A percentile compares a stretch with the other conserved stretches of the same genome.
phyloP scores from a whole-genome alignment of 2,329 filamentous ascomycete genomes.

The Exophiala viscosa region DNA sequence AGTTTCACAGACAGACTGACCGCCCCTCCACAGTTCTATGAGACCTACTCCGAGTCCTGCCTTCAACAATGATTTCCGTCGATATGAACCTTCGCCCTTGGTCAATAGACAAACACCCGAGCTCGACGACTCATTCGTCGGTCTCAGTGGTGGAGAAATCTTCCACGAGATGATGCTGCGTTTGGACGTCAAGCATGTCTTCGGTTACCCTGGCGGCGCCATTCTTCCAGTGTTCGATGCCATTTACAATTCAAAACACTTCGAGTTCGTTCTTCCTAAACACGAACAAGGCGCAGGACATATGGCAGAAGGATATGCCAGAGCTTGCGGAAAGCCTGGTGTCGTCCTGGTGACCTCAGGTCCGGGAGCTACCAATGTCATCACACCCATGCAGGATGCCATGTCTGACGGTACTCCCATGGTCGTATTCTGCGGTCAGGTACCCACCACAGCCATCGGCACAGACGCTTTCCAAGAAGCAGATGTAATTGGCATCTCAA shows the following conservation, averaged over 20 bases:
- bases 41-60: constrained; percentile 62
- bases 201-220: constrained; percentile 89
- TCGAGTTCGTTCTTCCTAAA: constrained; percentile 90
- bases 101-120: constrained; percentile 58
- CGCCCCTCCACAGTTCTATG: constrained; percentile 45
- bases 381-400: constrained; percentile 95
- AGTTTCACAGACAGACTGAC: constrained; percentile 22
- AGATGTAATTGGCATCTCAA: constrained; percentile 87
- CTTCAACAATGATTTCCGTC: constrained; percentile 52
- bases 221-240: constrained; percentile 98
- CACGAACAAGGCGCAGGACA: constrained; percentile 98
- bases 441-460: constrained; percentile 82
- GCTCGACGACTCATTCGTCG: constrained; percentile 89
- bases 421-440: constrained; percentile 94
- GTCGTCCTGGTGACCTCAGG: constrained; percentile 96
- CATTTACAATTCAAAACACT: constrained; percentile 96
- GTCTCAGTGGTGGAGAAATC: constrained; percentile 91
- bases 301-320: constrained; percentile 96
- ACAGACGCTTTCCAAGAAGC: constrained; percentile 97
- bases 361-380: constrained; percentile 91
- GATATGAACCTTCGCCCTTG: constrained; percentile 66
- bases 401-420: constrained; percentile 92
- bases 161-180: constrained; percentile 99
- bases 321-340: constrained; percentile 87
- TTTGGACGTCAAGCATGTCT: constrained; percentile 87